Evolutionary conservation across 2,329 filamentous ascomycete species (phyloP).

Genomic region (Aspergillus amoenus): DNA sequence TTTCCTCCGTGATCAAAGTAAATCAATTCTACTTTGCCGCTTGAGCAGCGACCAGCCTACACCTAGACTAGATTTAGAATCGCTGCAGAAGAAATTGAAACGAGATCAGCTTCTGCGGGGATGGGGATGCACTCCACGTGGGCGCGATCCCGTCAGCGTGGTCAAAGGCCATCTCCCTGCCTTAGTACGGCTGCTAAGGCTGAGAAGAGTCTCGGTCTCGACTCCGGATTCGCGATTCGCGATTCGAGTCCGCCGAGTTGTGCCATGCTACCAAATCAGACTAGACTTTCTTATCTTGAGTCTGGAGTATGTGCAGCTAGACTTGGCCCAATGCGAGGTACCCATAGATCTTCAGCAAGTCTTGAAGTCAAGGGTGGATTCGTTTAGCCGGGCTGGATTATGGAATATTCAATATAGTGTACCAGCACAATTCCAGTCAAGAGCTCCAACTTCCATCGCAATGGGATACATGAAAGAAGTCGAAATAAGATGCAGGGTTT

Average conservation of each 20-base stretch:
- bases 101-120: background rate
- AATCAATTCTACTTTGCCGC: too few relatives aligned
- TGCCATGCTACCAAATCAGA: too few relatives aligned
- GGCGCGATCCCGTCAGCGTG: background rate
- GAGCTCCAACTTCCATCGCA: background rate
- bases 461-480: background rate
- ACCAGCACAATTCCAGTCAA: background rate
- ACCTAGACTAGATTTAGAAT: background rate
- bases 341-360: too few relatives aligned
- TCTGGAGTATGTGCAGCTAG: too few relatives aligned
- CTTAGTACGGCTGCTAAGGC: background rate
- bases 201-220: background rate
- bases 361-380: too few relatives aligned
- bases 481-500: constrained; percentile 5
- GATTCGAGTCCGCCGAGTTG: background rate
- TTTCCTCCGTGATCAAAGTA: too few relatives aligned
- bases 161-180: background rate
- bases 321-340: too few relatives aligned
- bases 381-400: too few relatives aligned
- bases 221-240: background rate
- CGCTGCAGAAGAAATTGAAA: background rate
- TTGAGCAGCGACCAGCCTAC: too few relatives aligned
- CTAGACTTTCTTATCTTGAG: too few relatives aligned
- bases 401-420: background rate
- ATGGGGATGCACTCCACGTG: background rate